Base-by-base conservation (phyloP, 2,329 filamentous ascomycete species). In the Sarocladium oryzae region DNA sequence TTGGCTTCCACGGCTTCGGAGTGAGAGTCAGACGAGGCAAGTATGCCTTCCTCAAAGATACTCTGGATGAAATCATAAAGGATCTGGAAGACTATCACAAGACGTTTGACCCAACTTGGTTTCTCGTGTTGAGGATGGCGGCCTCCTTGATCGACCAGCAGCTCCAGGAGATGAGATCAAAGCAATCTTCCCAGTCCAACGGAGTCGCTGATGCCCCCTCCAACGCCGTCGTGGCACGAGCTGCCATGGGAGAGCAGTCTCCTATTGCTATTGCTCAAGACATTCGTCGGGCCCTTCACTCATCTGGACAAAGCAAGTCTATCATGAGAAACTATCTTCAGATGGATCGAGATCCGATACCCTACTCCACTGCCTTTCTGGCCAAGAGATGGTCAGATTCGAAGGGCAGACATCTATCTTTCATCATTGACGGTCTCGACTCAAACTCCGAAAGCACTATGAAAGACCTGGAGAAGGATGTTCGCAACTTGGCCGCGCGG, bases 1-100 rank as follows among this genome's bases (percentile, higher is more conserved):
- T 5, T 6, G 45, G 45, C 11, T 49, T 49, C 10, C 45, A 33
- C 15, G 45, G 45, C 4, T 49, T 49, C 18, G 45, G 45, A 4
- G 35, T 21, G 8, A 32, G 28, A 20, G 45, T 49, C 26, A 49
- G 23, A 18, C 33, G 16, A 28, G 38, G 37, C 20, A 28, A 51
- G n/a, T 51, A 51, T 46, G 38, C 50, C 50, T 28, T 41, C 15
- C 24, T 51, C 13, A 51, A 51, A 41, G 28, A 51, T 2, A 46
- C 30, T 1, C 28, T 51, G 15, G 50, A 45, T 51, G 50, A 46
- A 30, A 21, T 51, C 18, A 21, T 46, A 24, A 32, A 32, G 21
- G 50, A 51, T 15, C 33, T 46, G 16, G 26, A 45, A 28, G 28
- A 28, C 10, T 51, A 28, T 15, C 50, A 51, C 18, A 23, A n/a